Evolutionary conservation across 192 early-diverging fungal genomes (phyloP).

Genomic region (Coemansia aciculifera): DNA sequence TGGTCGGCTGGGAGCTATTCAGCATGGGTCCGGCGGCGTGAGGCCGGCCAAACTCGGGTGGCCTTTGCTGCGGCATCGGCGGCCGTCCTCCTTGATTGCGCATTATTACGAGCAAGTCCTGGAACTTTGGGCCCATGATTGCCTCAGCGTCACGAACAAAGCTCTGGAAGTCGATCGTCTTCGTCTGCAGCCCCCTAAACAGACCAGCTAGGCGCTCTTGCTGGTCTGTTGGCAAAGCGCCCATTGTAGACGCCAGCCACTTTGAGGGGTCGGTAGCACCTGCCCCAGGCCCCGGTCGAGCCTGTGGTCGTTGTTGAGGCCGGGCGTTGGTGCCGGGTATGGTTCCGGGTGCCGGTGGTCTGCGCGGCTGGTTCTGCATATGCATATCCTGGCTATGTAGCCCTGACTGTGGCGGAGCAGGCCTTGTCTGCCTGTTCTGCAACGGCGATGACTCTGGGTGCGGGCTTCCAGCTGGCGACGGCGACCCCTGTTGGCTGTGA

Average conservation of each 20-base stretch:
- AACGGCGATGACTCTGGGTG: constrained; percentile 1
- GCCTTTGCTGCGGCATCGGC: constrained; percentile 5
- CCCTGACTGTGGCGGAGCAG: not conserved
- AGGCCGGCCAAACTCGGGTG: constrained; percentile 9
- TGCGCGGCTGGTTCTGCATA: constrained; percentile 1
- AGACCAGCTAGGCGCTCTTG: constrained; percentile 43
- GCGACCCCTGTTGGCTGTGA: constrained; percentile 14
- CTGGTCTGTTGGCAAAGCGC: constrained; percentile 38
- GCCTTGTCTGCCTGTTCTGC: constrained; percentile 5
- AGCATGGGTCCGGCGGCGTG: not conserved
- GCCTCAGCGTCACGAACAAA: constrained; percentile 44
- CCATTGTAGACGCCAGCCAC: constrained; percentile 46
- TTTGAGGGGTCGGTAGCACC: constrained; percentile 28
- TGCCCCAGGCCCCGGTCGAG: constrained; percentile 13
- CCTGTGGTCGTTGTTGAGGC: constrained; percentile 19
- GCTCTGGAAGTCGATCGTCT: constrained; percentile 33
- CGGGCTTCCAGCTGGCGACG: constrained; percentile 22
- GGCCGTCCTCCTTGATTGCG: constrained; percentile 28
- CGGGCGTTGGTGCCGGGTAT: constrained; percentile 2
- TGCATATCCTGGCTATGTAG: constrained; percentile 16
- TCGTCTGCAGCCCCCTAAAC: constrained; percentile 43
- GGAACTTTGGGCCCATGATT: constrained; percentile 48
- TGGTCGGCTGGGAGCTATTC: not conserved
- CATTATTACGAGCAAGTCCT: constrained; percentile 41
- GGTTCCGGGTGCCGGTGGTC: constrained; percentile 1